A percentile compares a stretch with the other conserved stretches of the same genome.
phyloP scores from a whole-genome alignment of 2,329 filamentous ascomycete genomes.

The Harringtonia lauricola region DNA sequence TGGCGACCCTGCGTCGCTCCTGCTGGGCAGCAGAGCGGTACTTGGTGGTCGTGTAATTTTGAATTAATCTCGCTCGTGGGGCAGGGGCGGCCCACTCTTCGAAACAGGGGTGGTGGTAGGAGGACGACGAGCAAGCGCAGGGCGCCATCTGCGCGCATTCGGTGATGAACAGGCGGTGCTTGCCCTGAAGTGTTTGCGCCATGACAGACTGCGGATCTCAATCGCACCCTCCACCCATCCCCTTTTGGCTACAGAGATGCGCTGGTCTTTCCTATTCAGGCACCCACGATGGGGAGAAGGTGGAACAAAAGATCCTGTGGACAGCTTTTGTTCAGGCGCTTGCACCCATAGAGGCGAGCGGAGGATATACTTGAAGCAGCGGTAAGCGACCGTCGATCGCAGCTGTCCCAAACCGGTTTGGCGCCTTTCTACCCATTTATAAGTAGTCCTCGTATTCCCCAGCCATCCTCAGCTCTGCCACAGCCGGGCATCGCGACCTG shows the following conservation, averaged over 20 bases:
- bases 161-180: no score
- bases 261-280: background rate
- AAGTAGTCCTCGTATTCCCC: no score
- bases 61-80: constrained; percentile 13
- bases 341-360: background rate
- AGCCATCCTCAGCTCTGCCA: no score
- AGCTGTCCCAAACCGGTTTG: background rate
- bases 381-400: background rate
- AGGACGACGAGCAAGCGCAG: background rate
- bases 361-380: background rate
- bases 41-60: constrained; percentile 10
- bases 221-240: no score
- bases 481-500: no score
- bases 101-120: constrained; percentile 3
- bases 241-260: background rate
- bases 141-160: background rate
- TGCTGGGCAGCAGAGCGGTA: constrained; percentile 2
- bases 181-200: no score
- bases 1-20: constrained; percentile 5
- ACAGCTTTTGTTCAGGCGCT: background rate
- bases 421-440: background rate
- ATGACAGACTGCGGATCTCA: no score
- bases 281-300: background rate
- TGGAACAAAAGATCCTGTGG: background rate
- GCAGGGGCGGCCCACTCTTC: constrained; percentile 7